These are phyloP conservation scores for Mycena maculata DNA, from an alignment of 768 basidiomycete genomes.

Conservation along the genomic window DNA sequence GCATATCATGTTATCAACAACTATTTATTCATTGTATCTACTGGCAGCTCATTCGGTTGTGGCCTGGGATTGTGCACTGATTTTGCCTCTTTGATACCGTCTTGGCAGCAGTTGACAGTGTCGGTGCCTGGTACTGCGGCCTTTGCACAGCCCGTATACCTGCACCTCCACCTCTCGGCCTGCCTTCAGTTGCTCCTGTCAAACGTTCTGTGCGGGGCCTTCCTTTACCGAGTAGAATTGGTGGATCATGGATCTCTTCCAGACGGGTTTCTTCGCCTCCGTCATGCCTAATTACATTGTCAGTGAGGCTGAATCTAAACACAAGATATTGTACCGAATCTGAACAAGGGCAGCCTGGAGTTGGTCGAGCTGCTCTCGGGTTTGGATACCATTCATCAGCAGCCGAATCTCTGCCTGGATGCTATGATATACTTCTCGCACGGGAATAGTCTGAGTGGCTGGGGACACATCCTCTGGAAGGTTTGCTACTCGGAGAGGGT, in stretches of 20 bases:
- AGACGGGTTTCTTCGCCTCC: neutral
- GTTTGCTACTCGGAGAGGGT: neutral
- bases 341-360: neutral
- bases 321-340: neutral
- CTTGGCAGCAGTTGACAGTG: neutral
- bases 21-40: no score
- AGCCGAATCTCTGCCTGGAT: constrained; percentile 5
- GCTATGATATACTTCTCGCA: neutral
- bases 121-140: neutral
- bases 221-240: neutral
- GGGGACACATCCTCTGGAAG: neutral
- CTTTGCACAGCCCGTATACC: neutral
- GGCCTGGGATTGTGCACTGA: neutral
- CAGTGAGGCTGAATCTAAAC: neutral
- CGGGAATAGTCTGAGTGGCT: neutral
- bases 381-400: neutral
- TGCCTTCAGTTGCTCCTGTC: neutral
- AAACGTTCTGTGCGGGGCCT: neutral
- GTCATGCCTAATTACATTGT: neutral
- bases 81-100: neutral
- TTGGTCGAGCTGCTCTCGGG: neutral
- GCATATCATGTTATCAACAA: no score
- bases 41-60: neutral
- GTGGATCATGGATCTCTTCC: constrained; percentile 3
- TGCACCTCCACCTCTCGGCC: no score